Evolutionary conservation across 2,329 filamentous ascomycete genomes (phyloP).

Genomic region (Paramyrothecium roridum): DNA sequence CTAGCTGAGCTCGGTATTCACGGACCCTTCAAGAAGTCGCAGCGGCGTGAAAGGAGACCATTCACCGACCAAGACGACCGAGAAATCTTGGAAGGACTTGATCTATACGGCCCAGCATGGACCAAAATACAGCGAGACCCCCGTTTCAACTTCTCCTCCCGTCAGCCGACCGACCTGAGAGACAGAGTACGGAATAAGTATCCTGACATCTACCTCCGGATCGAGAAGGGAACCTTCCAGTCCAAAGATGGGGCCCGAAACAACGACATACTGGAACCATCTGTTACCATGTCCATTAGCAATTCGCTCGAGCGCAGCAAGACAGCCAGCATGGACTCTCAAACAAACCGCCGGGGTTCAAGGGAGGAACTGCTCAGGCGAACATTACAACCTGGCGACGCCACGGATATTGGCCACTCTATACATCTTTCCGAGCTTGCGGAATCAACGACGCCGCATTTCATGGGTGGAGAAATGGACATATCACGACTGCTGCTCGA

Average conservation of each 20-base stretch:
- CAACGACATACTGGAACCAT: conserved; percentile 48
- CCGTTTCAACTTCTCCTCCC: conserved; percentile 52
- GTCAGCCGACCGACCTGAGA: conserved; percentile 61
- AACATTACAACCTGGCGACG: conserved; percentile 32
- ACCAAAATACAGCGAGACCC: conserved; percentile 62
- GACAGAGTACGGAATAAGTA: conserved; percentile 64
- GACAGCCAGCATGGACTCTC: conserved; percentile 33
- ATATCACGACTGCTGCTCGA: conserved; percentile 59
- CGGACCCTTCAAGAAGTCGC: conserved; percentile 60
- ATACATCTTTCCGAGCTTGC: conserved; percentile 39
- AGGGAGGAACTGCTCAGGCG: conserved; percentile 47
- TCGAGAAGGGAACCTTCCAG: conserved; percentile 52
- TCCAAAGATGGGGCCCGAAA: conserved; percentile 36
- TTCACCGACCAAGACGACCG: conserved; percentile 62
- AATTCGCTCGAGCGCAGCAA: conserved; percentile 39
- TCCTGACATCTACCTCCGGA: conserved; percentile 52
- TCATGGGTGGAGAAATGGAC: conserved; percentile 56
- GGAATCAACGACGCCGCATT: conserved; percentile 35
- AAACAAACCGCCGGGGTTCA: conserved; percentile 36
- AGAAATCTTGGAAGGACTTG: conserved; percentile 58
- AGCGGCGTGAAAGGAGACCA: conserved; percentile 55
- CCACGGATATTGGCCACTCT: conserved; percentile 18
- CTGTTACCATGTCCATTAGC: conserved; percentile 46
- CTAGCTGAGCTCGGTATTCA: conserved; percentile 57
- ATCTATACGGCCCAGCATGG: conserved; percentile 61